Percentiles rank a stretch among this genome's conserved stretches.
These are phyloP conservation scores for Botrytis cinerea DNA, from an alignment of 2,329 filamentous ascomycete genomes.

Conservation along the genomic window DNA sequence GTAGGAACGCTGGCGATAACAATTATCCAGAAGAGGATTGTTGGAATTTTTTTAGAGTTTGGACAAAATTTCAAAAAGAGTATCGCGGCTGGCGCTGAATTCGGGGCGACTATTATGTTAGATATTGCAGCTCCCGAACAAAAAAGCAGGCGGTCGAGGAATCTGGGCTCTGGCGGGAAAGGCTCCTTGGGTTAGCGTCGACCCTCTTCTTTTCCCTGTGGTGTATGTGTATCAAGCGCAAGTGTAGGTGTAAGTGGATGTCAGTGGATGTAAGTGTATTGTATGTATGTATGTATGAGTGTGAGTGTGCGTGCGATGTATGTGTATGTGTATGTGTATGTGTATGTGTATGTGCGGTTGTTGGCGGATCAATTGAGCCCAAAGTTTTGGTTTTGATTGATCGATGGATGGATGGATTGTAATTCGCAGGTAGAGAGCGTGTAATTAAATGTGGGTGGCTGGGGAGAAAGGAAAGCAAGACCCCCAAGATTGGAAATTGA, in stretches of 20 bases:
- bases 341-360: background rate
- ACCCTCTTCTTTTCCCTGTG: background rate
- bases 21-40: background rate
- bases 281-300: background rate
- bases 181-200: conserved; percentile 3
- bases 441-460: conserved; percentile 23
- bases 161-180: conserved; percentile 3
- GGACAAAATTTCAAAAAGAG: conserved; percentile 27
- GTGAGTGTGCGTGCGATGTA: no score
- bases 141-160: conserved; percentile 21
- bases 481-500: conserved; percentile 15
- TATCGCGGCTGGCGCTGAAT: conserved; percentile 26
- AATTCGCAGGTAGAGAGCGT: conserved; percentile 11
- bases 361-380: conserved; percentile 20
- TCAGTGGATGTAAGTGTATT: no score
- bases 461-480: conserved; percentile 1
- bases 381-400: background rate
- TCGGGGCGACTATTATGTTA: conserved; percentile 15
- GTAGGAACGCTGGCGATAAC: background rate
- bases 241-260: background rate
- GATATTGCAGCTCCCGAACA: conserved; percentile 16
- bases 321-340: no score
- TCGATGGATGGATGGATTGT: background rate
- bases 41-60: background rate
- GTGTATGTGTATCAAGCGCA: no score